Base-by-base conservation (phyloP, 305 asterid genomes). In the Fraxinus greggii region DNA sequence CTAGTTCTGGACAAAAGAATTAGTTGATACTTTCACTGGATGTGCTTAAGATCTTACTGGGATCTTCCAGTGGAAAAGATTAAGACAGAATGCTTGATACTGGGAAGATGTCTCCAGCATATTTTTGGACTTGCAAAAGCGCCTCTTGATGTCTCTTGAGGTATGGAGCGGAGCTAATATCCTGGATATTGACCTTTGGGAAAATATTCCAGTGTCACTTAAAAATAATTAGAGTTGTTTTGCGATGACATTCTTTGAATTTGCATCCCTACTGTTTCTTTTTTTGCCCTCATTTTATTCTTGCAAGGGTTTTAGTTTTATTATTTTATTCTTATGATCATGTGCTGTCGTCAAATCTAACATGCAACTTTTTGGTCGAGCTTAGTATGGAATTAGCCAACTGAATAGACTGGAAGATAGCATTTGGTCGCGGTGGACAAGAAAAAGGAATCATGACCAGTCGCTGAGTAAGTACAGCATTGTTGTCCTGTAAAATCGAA, bases 401-500 rank as follows among this genome's bases (percentile, higher is more conserved):
- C 90, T 96, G 86, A 91, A 87, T 81, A 96, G 88, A 86, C 83
- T 96, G 94, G 99, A 96, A 91, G 98, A 94, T 85, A 93, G 92
- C 97, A 96, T 96, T 88, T 93, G 92, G 92, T 95, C 90, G 86
- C 92, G 92, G 42, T 96, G 98, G 99, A 86, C 88, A 1, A 90
- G 83, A 89, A 89, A 74, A 78, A 89, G 76, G 86, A 88, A 81
- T 77, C 92, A 80, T 23, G 87, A 84, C 79, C 91, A 86, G 78
- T 82, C 90, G 13, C 82, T 72, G 86, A 86, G 97, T 93, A 86
- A 78, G 95, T 84, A 74, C 75, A 77, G 74, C 78, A 7, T 83
- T 80, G 35, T 75, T 54, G 26, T 31, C 28, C 28, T 72, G 8
- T n/a, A 72, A 29, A 31, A 31, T 70, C 17, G 28, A 32, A 67